A percentile compares a stretch with the other conserved stretches of the same genome.
Conservation (phyloP, 2,329 filamentous ascomycete species). For the Arthrobotrys iridis region DNA sequence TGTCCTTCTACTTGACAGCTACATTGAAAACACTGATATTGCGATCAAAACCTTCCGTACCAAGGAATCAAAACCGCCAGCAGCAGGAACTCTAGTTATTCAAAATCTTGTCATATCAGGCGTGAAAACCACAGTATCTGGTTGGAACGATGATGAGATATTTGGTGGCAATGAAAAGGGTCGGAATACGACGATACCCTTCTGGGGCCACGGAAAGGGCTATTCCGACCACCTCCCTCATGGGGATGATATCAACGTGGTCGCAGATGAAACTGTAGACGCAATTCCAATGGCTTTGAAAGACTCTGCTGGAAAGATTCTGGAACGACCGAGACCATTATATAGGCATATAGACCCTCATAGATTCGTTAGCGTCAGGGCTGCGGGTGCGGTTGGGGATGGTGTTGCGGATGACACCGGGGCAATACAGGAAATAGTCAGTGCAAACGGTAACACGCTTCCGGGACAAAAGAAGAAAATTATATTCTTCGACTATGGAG, state of each 20-base stretch:
- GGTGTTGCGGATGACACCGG: conserved; percentile 86
- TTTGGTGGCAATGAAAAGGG: conserved; percentile 37
- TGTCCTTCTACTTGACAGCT: conserved; percentile 82
- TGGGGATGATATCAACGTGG: conserved; percentile 43
- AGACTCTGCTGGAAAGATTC: conserved; percentile 73
- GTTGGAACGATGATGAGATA: conserved; percentile 33
- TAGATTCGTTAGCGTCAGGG: conserved; percentile 67
- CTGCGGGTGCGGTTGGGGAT: conserved; percentile 89
- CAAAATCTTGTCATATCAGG: conserved; percentile 67
- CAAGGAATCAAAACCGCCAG: conserved; percentile 59
- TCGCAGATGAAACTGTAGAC: conserved; percentile 41
- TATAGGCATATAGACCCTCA: conserved; percentile 74
- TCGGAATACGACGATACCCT: conserved; percentile 37
- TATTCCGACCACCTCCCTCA: conserved; percentile 35
- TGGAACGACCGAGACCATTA: conserved; percentile 88
- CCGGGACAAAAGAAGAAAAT: conserved; percentile 69
- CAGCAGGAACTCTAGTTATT: conserved; percentile 74
- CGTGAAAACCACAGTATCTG: conserved; percentile 65
- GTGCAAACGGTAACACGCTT: conserved; percentile 70
- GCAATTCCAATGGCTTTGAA: conserved; percentile 34
- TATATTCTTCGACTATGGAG: conserved; percentile 63
- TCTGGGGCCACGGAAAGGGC: conserved; percentile 51
- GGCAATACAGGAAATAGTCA: conserved; percentile 79
- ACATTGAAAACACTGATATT: conserved; percentile 76
- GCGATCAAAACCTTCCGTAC: conserved; percentile 74